Conservation (phyloP, 345 rosid species). For the Rhizophora apiculata region DNA sequence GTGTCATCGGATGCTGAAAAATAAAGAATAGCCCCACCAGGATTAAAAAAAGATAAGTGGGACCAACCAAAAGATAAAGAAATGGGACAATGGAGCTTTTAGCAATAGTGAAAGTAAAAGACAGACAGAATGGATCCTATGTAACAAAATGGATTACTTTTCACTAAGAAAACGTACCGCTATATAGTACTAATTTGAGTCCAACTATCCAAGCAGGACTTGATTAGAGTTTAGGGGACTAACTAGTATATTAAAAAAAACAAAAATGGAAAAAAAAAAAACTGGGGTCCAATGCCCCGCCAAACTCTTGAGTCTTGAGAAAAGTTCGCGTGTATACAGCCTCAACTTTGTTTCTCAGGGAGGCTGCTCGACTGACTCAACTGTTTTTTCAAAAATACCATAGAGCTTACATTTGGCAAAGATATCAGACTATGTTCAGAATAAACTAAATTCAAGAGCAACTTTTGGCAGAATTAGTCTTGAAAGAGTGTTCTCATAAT, state of each 20-base stretch:
- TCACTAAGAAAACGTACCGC: not conserved
- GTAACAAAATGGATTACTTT: conserved; percentile 42
- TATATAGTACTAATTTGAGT: conserved; percentile 10
- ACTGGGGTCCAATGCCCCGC: not conserved
- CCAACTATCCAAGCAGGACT: conserved; percentile 7
- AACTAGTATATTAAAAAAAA: not conserved
- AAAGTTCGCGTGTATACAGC: too few species aligned
- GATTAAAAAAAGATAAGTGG: conserved; percentile 34
- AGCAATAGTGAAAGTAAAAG: conserved; percentile 58
- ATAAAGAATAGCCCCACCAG: conserved; percentile 25
- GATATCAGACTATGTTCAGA: not conserved
- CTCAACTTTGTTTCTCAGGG: too few species aligned
- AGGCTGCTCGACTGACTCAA: too few species aligned
- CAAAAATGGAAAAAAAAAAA: too few species aligned
- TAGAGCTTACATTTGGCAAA: not conserved
- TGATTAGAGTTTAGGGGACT: conserved; percentile 5
- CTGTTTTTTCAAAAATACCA: not conserved
- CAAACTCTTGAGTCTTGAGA: too few species aligned
- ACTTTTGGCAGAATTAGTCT: not conserved
- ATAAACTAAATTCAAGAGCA: not conserved
- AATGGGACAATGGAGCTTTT: conserved; percentile 34
- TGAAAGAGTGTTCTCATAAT: not conserved
- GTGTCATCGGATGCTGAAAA: conserved; percentile 76
- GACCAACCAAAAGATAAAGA: conserved; percentile 41
- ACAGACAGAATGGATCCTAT: conserved; percentile 63